Evolutionary conservation across 352 stramenopile species (phyloP).

Genomic region (Phytophthora multivora): DNA sequence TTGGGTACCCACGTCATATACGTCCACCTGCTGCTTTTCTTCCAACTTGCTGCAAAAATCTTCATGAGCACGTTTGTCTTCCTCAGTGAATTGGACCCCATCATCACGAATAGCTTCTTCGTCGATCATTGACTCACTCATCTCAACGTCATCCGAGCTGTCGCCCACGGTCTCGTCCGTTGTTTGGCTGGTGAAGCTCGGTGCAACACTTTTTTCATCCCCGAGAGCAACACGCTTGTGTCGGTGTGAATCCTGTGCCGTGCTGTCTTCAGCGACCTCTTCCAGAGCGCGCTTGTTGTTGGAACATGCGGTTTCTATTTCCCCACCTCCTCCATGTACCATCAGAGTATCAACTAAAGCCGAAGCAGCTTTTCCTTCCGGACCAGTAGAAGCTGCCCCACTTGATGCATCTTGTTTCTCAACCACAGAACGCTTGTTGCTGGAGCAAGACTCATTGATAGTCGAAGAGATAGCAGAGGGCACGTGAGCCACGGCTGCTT

Average conservation of each 20-base stretch:
- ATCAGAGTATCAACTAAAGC: neutral
- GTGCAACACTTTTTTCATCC: neutral
- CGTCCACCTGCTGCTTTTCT: constrained; percentile 55
- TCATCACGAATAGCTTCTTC: constrained; percentile 24
- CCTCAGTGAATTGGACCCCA: constrained; percentile 13
- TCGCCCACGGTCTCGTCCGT: constrained; percentile 36
- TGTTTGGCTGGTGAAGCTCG: constrained; percentile 19
- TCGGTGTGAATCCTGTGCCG: constrained; percentile 2
- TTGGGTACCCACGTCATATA: constrained; percentile 56
- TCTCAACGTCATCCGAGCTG: constrained; percentile 42
- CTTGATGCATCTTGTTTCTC: neutral
- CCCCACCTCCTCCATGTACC: neutral
- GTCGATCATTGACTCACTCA: constrained; percentile 26
- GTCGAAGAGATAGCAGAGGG: neutral
- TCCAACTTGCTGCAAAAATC: constrained; percentile 40
- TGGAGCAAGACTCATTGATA: neutral
- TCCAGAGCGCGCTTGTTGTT: constrained; percentile 28
- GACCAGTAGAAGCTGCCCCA: neutral
- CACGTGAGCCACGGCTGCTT: neutral
- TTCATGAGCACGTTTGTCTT: constrained; percentile 24
- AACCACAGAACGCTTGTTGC: neutral
- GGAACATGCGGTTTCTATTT: neutral
- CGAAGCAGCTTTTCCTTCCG: neutral
- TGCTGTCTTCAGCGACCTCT: constrained; percentile 2
- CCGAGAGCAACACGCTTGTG: constrained; percentile 29